A percentile compares a stretch with the other conserved stretches of the same genome.
Conservation (phyloP, 352 stramenopile genomes). For the Thalassiosira exigua region DNA sequence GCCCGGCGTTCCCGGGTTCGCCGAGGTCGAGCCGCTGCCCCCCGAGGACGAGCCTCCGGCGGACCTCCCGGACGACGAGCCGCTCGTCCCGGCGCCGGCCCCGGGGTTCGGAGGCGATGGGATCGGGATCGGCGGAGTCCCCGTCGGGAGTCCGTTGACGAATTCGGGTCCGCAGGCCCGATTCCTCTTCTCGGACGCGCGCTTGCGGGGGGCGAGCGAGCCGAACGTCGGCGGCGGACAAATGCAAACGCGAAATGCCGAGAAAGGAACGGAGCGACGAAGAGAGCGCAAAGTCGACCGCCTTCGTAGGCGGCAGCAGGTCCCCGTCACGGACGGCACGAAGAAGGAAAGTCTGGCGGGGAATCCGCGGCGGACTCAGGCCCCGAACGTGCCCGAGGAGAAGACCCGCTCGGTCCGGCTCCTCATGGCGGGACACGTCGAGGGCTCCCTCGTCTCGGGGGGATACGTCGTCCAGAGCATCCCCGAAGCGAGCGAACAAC, state of each 20-base stretch:
- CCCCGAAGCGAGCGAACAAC: not conserved
- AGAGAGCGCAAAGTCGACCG: no score
- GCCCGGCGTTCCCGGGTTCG: not conserved
- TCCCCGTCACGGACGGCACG: no score
- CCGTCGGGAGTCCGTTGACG: not conserved
- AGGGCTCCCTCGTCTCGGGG: conserved; percentile 4
- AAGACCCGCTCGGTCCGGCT: conserved; percentile 43
- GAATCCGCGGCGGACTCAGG: not conserved
- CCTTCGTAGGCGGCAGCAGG: no score
- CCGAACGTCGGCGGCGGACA: no score
- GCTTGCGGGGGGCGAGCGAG: not conserved
- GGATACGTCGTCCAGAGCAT: conserved; percentile 37
- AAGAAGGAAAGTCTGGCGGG: no score
- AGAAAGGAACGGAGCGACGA: not conserved
- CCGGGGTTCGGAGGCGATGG: no score
- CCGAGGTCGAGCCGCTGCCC: not conserved
- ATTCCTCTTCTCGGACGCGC: not conserved
- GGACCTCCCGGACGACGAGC: not conserved
- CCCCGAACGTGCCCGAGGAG: not conserved
- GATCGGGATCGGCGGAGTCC: not conserved
- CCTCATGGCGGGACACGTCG: conserved; percentile 57
- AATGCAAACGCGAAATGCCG: no score
- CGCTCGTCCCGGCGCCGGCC: not conserved
- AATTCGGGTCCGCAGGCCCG: no score
- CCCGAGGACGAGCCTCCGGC: not conserved